phyloP scores from a whole-genome alignment of 2,329 filamentous ascomycete genomes.

The Microsporum audouinii region DNA sequence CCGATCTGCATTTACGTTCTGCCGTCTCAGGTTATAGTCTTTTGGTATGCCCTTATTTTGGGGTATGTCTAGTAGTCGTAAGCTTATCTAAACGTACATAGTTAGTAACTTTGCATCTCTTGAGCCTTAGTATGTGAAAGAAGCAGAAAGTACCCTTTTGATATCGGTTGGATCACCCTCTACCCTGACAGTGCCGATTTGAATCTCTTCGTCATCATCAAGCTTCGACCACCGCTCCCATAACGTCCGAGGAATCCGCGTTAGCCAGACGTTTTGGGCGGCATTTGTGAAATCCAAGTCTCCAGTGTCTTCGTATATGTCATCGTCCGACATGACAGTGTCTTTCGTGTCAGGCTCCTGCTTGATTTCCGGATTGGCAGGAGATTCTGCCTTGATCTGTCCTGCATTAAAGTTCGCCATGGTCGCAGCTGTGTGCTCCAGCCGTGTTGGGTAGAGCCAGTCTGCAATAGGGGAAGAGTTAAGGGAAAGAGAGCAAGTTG shows the following conservation, averaged over 20 bases:
- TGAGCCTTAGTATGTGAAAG: neutral
- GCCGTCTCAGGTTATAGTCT: slow-evolving; percentile 72
- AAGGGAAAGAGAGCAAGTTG: neutral
- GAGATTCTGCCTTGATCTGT: slow-evolving; percentile 32
- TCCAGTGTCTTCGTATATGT: slow-evolving; percentile 57
- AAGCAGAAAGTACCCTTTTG: slow-evolving; percentile 31
- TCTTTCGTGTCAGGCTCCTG: slow-evolving; percentile 32
- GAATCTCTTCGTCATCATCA: slow-evolving; percentile 69
- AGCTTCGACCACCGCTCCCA: slow-evolving; percentile 69
- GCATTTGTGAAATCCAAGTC: slow-evolving; percentile 49
- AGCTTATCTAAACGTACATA: slow-evolving; percentile 46
- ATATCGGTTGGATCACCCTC: slow-evolving; percentile 45
- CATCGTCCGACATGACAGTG: slow-evolving; percentile 45
- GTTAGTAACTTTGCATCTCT: neutral
- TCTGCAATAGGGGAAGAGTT: neutral
- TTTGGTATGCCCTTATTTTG: slow-evolving; percentile 68
- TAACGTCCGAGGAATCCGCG: slow-evolving; percentile 65
- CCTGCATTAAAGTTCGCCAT: slow-evolving; percentile 8
- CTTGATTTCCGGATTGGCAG: slow-evolving; percentile 30
- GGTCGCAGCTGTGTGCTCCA: neutral
- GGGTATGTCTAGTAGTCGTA: slow-evolving; percentile 56
- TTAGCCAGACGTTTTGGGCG: slow-evolving; percentile 51
- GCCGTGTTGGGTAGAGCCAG: neutral
- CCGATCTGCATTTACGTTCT: slow-evolving; percentile 40
- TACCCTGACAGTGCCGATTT: slow-evolving; percentile 61